These are phyloP conservation scores for Magnolia changhungtana DNA, from an alignment of 164 flowering plant genomes.

Conservation along the genomic window DNA sequence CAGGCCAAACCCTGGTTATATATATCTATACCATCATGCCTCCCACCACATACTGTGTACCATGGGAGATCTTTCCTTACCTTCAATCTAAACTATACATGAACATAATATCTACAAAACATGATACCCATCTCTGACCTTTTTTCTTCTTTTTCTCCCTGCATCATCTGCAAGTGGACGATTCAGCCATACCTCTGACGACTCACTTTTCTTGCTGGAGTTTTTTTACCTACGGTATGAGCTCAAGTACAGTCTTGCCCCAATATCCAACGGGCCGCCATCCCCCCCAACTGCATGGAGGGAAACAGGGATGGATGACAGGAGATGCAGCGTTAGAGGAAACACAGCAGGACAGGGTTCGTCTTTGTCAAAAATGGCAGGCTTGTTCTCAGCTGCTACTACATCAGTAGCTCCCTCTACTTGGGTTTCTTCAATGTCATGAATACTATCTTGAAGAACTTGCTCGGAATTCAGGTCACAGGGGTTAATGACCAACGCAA, in stretches of 20 bases:
- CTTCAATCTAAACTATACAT: constrained; percentile 23
- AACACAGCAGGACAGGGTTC: constrained; percentile 53
- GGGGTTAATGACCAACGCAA: constrained; percentile 52
- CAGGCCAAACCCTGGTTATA: constrained; percentile 11
- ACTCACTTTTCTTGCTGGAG: background rate
- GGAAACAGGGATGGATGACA: constrained; percentile 71
- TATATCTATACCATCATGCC: constrained; percentile 28
- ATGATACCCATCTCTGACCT: background rate
- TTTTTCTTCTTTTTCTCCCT: background rate
- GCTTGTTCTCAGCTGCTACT: constrained; percentile 4
- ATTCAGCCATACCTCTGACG: background rate
- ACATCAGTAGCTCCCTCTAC: background rate
- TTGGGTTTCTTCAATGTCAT: constrained; percentile 9
- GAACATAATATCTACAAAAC: constrained; percentile 31
- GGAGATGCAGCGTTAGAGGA: constrained; percentile 62
- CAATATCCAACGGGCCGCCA: constrained; percentile 77
- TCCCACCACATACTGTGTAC: background rate
- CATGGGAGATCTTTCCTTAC: background rate
- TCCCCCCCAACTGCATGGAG: constrained; percentile 86
- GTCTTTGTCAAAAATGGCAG: constrained; percentile 5
- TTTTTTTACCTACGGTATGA: constrained; percentile 36
- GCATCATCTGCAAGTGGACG: background rate
- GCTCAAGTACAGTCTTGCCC: constrained; percentile 64
- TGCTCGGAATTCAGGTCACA: constrained; percentile 26
- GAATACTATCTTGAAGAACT: constrained; percentile 2